Evolutionary conservation across 2,329 filamentous ascomycete genomes (phyloP).

Genomic region (Camptophora hylomeconis): DNA sequence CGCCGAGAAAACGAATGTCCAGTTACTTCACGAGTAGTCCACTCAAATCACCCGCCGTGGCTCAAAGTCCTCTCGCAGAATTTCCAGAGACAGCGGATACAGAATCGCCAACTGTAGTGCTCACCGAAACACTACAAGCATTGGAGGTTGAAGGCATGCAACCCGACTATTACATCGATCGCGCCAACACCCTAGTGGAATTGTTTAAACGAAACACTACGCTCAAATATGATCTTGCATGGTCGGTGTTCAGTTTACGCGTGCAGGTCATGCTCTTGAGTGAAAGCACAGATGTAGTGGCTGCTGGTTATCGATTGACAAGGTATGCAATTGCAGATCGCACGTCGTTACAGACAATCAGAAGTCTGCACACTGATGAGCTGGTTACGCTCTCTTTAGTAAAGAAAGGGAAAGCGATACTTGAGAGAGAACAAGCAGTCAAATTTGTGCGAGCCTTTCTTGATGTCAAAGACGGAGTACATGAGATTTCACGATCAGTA

Average conservation of each 20-base stretch:
- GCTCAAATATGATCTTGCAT: slow-evolving; percentile 90
- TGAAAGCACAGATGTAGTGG: slow-evolving; percentile 89
- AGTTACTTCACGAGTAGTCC: slow-evolving; percentile 45
- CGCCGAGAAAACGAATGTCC: slow-evolving; percentile 37
- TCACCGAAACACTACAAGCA: slow-evolving; percentile 81
- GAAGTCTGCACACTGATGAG: slow-evolving; percentile 78
- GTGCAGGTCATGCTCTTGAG: slow-evolving; percentile 95
- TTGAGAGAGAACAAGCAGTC: slow-evolving; percentile 90
- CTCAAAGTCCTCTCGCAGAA: slow-evolving; percentile 48
- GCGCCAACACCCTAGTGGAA: slow-evolving; percentile 85
- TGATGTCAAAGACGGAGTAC: slow-evolving; percentile 84
- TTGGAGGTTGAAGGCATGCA: slow-evolving; percentile 77
- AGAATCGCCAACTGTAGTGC: slow-evolving; percentile 82
- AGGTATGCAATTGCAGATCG: slow-evolving; percentile 90
- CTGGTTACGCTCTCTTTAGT: slow-evolving; percentile 83
- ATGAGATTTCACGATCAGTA: slow-evolving; percentile 74
- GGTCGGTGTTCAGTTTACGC: slow-evolving; percentile 84
- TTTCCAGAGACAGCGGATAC: slow-evolving; percentile 45
- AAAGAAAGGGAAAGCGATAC: slow-evolving; percentile 92
- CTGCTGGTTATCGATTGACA: slow-evolving; percentile 84
- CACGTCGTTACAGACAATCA: slow-evolving; percentile 76
- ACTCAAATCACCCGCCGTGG: slow-evolving; percentile 37
- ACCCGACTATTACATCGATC: slow-evolving; percentile 88
- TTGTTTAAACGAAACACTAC: slow-evolving; percentile 89
- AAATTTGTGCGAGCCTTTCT: slow-evolving; percentile 94